Base-by-base conservation (phyloP, 2,329 filamentous ascomycete species). In the Chrysoporthe austroafricana region DNA sequence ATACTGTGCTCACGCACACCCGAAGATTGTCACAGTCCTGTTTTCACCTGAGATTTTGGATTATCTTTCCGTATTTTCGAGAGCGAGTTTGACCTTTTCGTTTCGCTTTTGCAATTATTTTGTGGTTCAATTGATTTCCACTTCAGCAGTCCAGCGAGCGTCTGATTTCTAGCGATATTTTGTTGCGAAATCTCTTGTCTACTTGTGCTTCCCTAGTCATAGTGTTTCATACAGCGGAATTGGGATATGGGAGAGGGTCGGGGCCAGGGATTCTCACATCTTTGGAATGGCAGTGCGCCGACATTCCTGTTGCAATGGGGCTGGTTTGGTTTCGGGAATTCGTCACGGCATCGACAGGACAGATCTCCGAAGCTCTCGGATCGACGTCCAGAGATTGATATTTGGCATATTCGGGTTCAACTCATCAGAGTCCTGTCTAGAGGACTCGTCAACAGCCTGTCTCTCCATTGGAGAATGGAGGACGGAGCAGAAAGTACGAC, bases 61-160 rank as follows among this genome's bases (percentile, higher is more conserved):
- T 73, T 73, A 16, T 63, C 39, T 36, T 44, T 44, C 18, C 39
- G 16, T 56, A 21, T 56, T 46, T 36, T 56, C n/a, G 48, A 39
- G 21, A 36, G 62, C 62, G 39, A 56, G 52, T 26, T 36, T 39
- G 32, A 44, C 21, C 34, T 56, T 36, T 63, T 3, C 48, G 34
- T 13, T 14, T 63, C 13, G 7, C 9, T 54, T 7, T 14, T 13
- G 73, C 70, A 74, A 73, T 75, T 74, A 73, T 77, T 73, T 75
- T 73, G 61, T 65, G 70, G 73, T 72, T 69, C 69, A 72, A 70
- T 71, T 65, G 71, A 69, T 73, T 64, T 74, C 70, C 71, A 48
- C 66, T 72, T 74, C 77, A 79, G 76, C 75, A 76, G 76, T 76
- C 74, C 74, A 78, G 76, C 74, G 76, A 78, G 77, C 80, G 76